These are phyloP conservation scores for Solanum lycopersicoides DNA, from an alignment of 257 asterid genomes.

Conservation along the genomic window DNA sequence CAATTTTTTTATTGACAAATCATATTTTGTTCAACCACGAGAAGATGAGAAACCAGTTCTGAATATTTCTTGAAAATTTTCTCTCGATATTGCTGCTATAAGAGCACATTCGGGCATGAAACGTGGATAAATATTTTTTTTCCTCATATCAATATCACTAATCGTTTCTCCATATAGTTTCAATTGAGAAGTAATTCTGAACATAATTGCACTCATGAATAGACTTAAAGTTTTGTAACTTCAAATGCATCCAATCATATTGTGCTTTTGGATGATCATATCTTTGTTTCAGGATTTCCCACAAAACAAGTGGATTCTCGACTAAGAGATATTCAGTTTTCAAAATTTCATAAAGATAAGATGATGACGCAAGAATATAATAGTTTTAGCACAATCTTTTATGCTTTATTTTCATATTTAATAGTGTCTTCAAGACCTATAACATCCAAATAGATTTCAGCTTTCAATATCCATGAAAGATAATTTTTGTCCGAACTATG, in stretches of 20 bases:
- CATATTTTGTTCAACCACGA: background rate
- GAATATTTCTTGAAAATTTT: too few species aligned
- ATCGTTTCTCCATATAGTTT: background rate
- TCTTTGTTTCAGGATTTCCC: background rate
- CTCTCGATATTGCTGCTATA: background rate
- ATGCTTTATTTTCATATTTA: background rate
- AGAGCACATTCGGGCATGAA: background rate
- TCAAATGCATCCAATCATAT: background rate
- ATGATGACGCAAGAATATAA: too few species aligned
- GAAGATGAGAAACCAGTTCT: background rate
- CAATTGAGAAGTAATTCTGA: background rate
- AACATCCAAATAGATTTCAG: background rate
- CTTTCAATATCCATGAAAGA: background rate
- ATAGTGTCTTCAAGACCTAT: background rate
- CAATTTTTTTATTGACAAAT: too few species aligned
- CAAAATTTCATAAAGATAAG: background rate
- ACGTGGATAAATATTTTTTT: background rate
- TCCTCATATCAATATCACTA: background rate
- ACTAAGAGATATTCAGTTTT: background rate
- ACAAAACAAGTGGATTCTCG: background rate
- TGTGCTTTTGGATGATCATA: background rate
- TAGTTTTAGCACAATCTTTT: background rate
- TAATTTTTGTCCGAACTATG: too few species aligned
- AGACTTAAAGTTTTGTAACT: too few species aligned
- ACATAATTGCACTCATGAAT: background rate